Percentiles rank a stretch among this genome's conserved stretches.
phyloP scores from a whole-genome alignment of 208 protist species.

The Leishmania arabica region DNA sequence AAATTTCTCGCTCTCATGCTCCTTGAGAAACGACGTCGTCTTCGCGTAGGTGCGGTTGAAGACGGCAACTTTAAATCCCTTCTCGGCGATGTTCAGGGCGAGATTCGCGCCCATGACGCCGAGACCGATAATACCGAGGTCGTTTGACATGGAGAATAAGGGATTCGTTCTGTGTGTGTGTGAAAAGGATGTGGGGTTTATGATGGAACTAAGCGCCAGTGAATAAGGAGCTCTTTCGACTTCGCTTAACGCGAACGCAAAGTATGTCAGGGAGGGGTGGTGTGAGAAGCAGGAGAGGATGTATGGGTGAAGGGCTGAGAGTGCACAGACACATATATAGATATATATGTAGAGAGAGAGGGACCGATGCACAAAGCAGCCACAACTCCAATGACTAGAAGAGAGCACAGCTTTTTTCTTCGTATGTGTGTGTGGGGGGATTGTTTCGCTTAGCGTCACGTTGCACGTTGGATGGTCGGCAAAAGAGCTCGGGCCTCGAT shows the following conservation, averaged over 20 bases:
- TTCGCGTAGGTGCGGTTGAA: constrained; percentile 93
- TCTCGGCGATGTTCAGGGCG: constrained; percentile 97
- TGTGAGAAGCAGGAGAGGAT: neutral
- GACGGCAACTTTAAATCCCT: constrained; percentile 95
- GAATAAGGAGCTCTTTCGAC: neutral
- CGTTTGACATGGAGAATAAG: constrained; percentile 70
- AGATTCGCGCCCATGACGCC: constrained; percentile 99
- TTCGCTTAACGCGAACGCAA: neutral
- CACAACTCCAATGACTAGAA: neutral
- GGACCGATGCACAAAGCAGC: neutral
- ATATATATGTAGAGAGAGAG: neutral
- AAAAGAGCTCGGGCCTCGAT: neutral
- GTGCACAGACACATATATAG: neutral
- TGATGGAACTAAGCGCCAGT: neutral
- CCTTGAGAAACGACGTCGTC: constrained; percentile 88
- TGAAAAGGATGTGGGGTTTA: neutral
- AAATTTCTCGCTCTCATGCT: constrained; percentile 46
- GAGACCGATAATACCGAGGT: constrained; percentile 97
- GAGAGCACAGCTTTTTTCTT: neutral
- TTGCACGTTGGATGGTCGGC: neutral
- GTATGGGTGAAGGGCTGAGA: neutral
- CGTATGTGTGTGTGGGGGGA: no score
- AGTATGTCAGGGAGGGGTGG: neutral
- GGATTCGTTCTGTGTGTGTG: neutral
- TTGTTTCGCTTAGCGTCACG: neutral